Base-by-base conservation (phyloP, 2,329 filamentous ascomycete species). In the Fusarium armeniacum region DNA sequence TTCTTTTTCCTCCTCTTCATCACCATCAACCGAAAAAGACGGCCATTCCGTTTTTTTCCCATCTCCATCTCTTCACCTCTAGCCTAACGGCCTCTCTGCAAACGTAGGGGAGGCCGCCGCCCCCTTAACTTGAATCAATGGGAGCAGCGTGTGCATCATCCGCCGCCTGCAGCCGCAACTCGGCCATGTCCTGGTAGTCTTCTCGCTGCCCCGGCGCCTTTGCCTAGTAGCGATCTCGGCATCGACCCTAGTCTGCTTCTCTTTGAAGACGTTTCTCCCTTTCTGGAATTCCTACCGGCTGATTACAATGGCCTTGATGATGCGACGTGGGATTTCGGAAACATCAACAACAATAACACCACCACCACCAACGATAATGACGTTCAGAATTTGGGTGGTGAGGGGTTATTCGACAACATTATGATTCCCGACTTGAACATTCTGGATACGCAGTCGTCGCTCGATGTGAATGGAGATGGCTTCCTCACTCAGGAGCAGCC, bases 121-220 rank as follows among this genome's bases (percentile, higher is more conserved):
- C 68, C 67, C 71, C 67, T 45, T 68, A 75, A 72, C 72, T 73
- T 75, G 73, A 74, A 75, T 62, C 71, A 72, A 75, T 75, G 73
- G 61, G 2, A n/a, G 63, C 65, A 55, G 33, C 60, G n/a, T 32
- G 55, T 30, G 43, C 71, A 65, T 40, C 67, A 7, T n/a, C 55
- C 11, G 30, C 67, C 32, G 20, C 2, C 10, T 73, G 73, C 36
- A 36, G 43, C 55, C 59, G 67, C 18, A 12, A 35, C 26, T 22
- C n/a, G 49, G 30, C n/a, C 57, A 73, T 71, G 69, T 58, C 46
- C 63, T 67, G 58, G 71, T 69, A 73, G 67, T 69, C 67, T 46
- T 33, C 50, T 55, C 63, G 64, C 38, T 55, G 62, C 61, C 15
- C 62, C 69, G 57, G 46, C 61, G 44, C 45, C 59, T 36, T 59